Evolutionary conservation across 2,329 filamentous ascomycete genomes (phyloP), one percentile per base, ranked within the genome.

Genomic region (Neoarthrinium moseri): DNA sequence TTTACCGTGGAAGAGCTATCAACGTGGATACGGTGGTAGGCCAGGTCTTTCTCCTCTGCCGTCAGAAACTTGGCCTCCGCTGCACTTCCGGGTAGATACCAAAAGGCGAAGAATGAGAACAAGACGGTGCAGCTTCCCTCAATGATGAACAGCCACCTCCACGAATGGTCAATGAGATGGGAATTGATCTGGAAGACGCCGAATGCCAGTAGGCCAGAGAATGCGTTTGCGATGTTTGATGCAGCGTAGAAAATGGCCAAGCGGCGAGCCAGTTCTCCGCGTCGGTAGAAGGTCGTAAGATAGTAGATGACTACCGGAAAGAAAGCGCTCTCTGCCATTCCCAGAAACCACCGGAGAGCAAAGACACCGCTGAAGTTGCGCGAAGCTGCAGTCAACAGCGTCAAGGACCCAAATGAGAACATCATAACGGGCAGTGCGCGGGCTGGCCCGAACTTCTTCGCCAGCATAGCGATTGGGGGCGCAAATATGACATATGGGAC

Each of bases 221-320:
- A 75, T n/a, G 71, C 72, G 40, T 80, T 83, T 18, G 87, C 87
- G 48, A 91, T 86, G 57, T 86, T 87, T 20, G 79, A 83, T 0
- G 86, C 86, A 0, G 86, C 87, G 55, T 91, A 91, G 68, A 90
- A 90, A 48, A 89, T 69, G 27, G 85, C 85, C 1, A 89, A 71
- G 3, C 86, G 79, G 7, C 86, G 73, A 5, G 85, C 86, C 3
- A 90, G 75, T 60, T 90, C 86, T 24, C 80, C 81, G 44, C 86
- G 77, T 13, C 84, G 78, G 62, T 90, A 90, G 62, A 89, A 89
- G 2, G 75, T 80, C 1, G 78, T 81, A 41, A 77, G 67, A 51
- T 75, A 75, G 51, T 73, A 74, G 48, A 75, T 74, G 21, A 87
- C 84, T 4, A 86, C 66, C 0, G 86, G 84, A 57, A 87, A 88